Conservation (phyloP, 768 basidiomycete genomes). For the Leccinum variicolor region DNA sequence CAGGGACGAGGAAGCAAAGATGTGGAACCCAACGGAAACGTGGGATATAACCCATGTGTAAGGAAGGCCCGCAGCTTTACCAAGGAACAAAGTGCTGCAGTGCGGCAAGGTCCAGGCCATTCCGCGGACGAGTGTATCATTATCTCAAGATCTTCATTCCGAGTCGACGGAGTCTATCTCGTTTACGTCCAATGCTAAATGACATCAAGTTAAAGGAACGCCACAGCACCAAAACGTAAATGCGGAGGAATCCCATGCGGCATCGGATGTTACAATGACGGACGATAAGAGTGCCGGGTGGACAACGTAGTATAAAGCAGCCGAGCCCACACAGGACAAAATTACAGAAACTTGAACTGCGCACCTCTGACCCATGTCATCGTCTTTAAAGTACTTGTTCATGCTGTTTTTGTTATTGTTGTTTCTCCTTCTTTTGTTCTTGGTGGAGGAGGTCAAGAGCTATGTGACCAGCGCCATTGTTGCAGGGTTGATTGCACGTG, state of each 20-base stretch:
- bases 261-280: not conserved
- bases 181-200: not conserved
- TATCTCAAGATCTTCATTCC: not conserved
- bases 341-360: not conserved
- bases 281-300: not conserved
- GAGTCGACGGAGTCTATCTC: not conserved
- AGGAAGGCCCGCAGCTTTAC: not conserved
- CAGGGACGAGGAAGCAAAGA: not conserved
- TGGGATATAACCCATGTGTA: not conserved
- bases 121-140: not conserved
- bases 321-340: not conserved
- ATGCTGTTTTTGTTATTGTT: conserved; percentile 15
- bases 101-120: not conserved
- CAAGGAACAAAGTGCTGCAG: not conserved
- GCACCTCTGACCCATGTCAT: conserved; percentile 11
- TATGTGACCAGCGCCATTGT: not conserved
- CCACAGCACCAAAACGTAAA: not conserved
- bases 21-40: not conserved
- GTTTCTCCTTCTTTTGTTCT: not conserved
- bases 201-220: not conserved
- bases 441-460: not conserved
- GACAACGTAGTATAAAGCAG: not conserved
- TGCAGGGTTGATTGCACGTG: conserved; percentile 15
- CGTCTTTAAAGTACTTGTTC: conserved; percentile 8
- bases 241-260: not conserved